phyloP scores from a whole-genome alignment of 83 land plant genomes.

The Picea abies region DNA sequence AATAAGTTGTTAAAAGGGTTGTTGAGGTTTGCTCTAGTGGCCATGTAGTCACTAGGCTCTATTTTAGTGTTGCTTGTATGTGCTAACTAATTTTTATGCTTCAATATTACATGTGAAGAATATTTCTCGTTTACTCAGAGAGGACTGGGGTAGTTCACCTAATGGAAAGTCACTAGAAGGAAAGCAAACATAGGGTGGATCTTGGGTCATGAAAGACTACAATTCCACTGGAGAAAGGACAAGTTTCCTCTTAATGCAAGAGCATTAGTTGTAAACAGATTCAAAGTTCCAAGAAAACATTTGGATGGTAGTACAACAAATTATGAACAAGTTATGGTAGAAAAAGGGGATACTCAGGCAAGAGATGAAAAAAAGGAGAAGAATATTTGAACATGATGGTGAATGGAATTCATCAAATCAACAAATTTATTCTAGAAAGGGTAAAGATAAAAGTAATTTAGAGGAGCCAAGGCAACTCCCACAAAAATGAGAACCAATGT shows the following conservation, averaged over 20 bases:
- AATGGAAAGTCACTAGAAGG: too few species aligned
- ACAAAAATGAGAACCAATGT: not conserved
- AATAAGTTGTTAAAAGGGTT: not conserved
- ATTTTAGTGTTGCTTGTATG: not conserved
- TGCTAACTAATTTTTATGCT: not conserved
- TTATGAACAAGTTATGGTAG: not conserved
- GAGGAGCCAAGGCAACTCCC: not conserved
- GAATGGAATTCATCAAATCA: conserved; percentile 14
- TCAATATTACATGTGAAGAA: not conserved
- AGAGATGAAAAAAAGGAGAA: not conserved
- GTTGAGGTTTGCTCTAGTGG: not conserved
- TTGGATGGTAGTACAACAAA: not conserved
- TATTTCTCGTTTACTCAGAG: conserved; percentile 1
- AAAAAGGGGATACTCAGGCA: not conserved
- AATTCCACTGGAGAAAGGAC: conserved; percentile 13
- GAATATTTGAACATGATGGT: not conserved
- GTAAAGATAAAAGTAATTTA: conserved; percentile 3
- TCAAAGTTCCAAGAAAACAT: not conserved
- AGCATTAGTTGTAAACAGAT: not conserved
- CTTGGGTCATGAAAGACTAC: not conserved
- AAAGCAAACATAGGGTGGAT: too few species aligned
- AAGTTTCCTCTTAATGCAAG: not conserved
- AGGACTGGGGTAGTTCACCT: not conserved
- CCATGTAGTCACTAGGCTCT: not conserved
- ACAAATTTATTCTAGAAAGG: not conserved